Evolutionary conservation across 495 filamentous ascomycete genomes (phyloP).

Genomic region (Aspergillus leporis): DNA sequence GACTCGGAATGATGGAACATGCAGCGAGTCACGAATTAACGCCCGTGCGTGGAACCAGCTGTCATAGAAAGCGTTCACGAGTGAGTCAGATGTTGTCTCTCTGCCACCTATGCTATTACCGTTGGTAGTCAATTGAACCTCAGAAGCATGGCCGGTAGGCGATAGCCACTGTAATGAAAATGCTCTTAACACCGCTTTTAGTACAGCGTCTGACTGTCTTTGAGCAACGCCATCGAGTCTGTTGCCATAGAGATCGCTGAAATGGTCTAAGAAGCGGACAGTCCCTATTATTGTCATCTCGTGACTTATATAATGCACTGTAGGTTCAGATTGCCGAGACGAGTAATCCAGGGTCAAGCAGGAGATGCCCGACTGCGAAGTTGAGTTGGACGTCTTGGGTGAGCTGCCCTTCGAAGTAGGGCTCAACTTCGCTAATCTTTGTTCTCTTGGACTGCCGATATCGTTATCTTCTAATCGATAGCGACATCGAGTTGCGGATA

Average conservation of each 20-base stretch:
- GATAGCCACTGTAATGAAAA: conserved; percentile 32
- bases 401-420: not conserved
- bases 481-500: conserved; percentile 17
- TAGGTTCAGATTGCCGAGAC: not conserved
- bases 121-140: not conserved
- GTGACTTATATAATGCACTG: not conserved
- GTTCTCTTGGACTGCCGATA: not conserved
- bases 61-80: conserved; percentile 14
- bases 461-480: conserved; percentile 18
- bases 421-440: not conserved
- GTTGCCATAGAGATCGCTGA: conserved; percentile 29
- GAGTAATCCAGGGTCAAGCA: not conserved
- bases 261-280: conserved; percentile 30
- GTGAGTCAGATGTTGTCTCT: not conserved
- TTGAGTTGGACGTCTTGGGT: not conserved
- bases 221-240: conserved; percentile 8
- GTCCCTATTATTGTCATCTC: conserved; percentile 18
- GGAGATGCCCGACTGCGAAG: not conserved
- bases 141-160: not conserved
- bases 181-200: conserved; percentile 20
- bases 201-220: conserved; percentile 18
- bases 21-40: conserved; percentile 6
- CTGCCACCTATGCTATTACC: not conserved
- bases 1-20: conserved; percentile 20
- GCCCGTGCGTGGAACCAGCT: conserved; percentile 19